Conservation (phyloP, 2,329 filamentous ascomycete species). For the Mariannaea elegans region DNA sequence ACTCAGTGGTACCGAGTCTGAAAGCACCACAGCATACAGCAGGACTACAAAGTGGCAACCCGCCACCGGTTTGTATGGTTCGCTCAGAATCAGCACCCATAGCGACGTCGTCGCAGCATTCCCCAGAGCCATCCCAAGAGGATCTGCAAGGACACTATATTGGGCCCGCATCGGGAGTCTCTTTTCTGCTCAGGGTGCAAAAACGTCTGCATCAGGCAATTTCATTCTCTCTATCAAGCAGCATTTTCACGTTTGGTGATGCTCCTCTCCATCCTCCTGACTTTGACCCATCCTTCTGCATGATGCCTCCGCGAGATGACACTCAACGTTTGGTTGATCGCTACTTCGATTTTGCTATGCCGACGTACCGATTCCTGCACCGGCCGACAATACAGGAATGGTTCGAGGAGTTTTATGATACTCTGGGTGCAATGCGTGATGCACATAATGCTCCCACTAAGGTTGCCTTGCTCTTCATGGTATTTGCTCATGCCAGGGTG, state of each 20-base stretch:
- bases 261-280: slow-evolving; percentile 52
- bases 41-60: slow-evolving; percentile 14
- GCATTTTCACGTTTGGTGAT: slow-evolving; percentile 60
- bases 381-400: slow-evolving; percentile 59
- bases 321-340: slow-evolving; percentile 51
- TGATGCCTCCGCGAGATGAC: slow-evolving; percentile 51
- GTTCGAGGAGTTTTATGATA: slow-evolving; percentile 53
- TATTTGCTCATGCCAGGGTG: slow-evolving; percentile 60
- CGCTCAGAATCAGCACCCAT: slow-evolving; percentile 5
- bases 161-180: slow-evolving; percentile 44
- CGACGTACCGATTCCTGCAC: slow-evolving; percentile 65
- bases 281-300: slow-evolving; percentile 46
- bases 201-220: slow-evolving; percentile 42
- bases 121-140: slow-evolving; percentile 42
- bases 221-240: slow-evolving; percentile 39
- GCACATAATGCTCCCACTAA: slow-evolving; percentile 35
- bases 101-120: slow-evolving; percentile 31
- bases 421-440: slow-evolving; percentile 40
- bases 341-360: slow-evolving; percentile 66
- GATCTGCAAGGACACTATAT: slow-evolving; percentile 46
- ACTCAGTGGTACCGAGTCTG: background rate
- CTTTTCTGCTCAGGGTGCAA: slow-evolving; percentile 43
- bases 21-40: slow-evolving; percentile 1
- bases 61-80: slow-evolving; percentile 18
- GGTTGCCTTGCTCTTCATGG: slow-evolving; percentile 57